Conservation (phyloP, 306 rosid species). For the Geum urbanum region DNA sequence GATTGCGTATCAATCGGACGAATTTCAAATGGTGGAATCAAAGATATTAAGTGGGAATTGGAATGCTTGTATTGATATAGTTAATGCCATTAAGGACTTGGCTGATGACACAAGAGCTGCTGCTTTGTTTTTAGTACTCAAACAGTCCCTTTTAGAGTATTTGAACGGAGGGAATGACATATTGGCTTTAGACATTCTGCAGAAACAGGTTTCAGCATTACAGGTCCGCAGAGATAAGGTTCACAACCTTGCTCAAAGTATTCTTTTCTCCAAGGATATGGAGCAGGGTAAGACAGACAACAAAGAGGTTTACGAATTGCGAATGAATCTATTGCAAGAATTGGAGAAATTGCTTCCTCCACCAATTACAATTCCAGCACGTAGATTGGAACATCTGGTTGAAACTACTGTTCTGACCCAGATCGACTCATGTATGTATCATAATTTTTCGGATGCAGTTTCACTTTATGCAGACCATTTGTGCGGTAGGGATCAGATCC, state of each 20-base stretch:
- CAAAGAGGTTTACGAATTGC: constrained; percentile 33
- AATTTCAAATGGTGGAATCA: constrained; percentile 55
- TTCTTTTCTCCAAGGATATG: constrained; percentile 41
- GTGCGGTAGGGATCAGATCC: constrained; percentile 68
- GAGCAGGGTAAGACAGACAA: constrained; percentile 36
- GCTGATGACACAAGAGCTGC: constrained; percentile 55
- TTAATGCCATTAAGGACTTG: constrained; percentile 40
- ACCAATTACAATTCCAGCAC: constrained; percentile 44
- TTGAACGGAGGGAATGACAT: constrained; percentile 50
- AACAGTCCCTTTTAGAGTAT: constrained; percentile 61
- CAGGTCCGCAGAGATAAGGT: constrained; percentile 44
- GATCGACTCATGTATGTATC: constrained; percentile 72
- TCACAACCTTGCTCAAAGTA: constrained; percentile 52
- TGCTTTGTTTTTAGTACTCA: constrained; percentile 60
- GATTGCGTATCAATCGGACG: constrained; percentile 44
- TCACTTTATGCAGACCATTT: constrained; percentile 72
- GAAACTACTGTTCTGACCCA: constrained; percentile 58
- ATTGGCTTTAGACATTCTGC: constrained; percentile 59
- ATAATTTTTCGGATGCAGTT: constrained; percentile 41
- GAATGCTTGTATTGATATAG: constrained; percentile 48
- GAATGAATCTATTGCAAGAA: constrained; percentile 44
- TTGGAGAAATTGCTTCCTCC: constrained; percentile 74
- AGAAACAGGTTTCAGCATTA: constrained; percentile 48
- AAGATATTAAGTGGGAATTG: constrained; percentile 56
- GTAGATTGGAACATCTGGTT: constrained; percentile 76